phyloP scores from a whole-genome alignment of 345 rosid genomes.

The Hevea brasiliensis region DNA sequence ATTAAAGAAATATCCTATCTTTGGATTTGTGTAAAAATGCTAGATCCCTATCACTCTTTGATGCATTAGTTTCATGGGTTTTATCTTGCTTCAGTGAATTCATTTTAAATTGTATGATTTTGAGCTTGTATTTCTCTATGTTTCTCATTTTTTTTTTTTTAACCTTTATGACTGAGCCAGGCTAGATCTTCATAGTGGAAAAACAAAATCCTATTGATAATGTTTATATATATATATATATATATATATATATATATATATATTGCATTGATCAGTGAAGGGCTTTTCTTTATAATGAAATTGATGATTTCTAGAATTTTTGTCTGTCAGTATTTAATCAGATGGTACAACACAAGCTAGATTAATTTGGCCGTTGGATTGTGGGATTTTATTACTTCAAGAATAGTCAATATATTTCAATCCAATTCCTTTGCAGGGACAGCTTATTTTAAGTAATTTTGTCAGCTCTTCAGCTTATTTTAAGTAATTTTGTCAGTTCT shows the following conservation, averaged over 20 bases:
- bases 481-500: background rate
- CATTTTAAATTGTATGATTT: background rate
- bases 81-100: constrained; percentile 6
- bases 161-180: background rate
- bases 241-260: no score
- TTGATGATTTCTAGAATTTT: background rate
- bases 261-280: background rate
- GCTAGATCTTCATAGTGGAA: constrained; percentile 3
- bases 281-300: background rate
- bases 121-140: background rate
- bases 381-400: constrained; percentile 4
- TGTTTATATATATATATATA: no score
- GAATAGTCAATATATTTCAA: background rate
- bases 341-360: background rate
- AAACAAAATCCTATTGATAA: background rate
- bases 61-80: constrained; percentile 5
- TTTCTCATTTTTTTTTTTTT: background rate
- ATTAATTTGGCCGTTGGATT: constrained; percentile 1
- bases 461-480: no score
- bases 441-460: no score
- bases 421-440: background rate
- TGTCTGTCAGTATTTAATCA: background rate
- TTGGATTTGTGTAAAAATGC: constrained; percentile 5
- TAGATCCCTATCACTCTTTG: constrained; percentile 24
- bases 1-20: background rate